Conservation (phyloP, 129 eudicot genomes). For the Oenanthe sinensis region DNA sequence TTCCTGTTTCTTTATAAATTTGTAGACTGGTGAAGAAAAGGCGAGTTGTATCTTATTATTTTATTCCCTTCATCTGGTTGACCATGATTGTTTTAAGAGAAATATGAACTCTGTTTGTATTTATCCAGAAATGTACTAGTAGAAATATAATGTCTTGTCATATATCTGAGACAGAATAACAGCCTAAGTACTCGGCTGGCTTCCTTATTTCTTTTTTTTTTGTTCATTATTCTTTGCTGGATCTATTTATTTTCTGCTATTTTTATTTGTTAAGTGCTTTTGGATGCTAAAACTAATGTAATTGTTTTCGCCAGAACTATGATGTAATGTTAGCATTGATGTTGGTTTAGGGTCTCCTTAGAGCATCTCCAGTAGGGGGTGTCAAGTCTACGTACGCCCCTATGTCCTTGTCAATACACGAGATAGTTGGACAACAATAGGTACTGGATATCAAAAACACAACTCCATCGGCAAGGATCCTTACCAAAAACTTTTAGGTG, state of each 20-base stretch:
- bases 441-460: too few relatives aligned
- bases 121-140: not conserved
- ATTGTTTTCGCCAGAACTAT: not conserved
- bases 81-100: not conserved
- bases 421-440: too few relatives aligned
- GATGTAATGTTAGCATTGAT: not conserved
- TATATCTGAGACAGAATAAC: not conserved
- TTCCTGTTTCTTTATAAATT: not conserved
- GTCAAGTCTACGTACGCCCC: too few relatives aligned
- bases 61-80: constrained; percentile 6
- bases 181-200: not conserved
- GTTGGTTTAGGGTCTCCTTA: not conserved
- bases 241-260: not conserved
- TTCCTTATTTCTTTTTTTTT: not conserved
- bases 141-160: not conserved
- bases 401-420: too few relatives aligned
- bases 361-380: too few relatives aligned
- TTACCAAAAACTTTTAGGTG: too few relatives aligned
- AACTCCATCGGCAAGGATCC: too few relatives aligned
- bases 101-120: not conserved
- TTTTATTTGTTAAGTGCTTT: not conserved
- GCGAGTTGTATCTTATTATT: constrained; percentile 18
- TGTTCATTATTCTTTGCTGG: not conserved
- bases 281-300: not conserved
- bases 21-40: not conserved